phyloP scores from a whole-genome alignment of 1,139 yeast genomes.

The Suhomyces choctaworum region DNA sequence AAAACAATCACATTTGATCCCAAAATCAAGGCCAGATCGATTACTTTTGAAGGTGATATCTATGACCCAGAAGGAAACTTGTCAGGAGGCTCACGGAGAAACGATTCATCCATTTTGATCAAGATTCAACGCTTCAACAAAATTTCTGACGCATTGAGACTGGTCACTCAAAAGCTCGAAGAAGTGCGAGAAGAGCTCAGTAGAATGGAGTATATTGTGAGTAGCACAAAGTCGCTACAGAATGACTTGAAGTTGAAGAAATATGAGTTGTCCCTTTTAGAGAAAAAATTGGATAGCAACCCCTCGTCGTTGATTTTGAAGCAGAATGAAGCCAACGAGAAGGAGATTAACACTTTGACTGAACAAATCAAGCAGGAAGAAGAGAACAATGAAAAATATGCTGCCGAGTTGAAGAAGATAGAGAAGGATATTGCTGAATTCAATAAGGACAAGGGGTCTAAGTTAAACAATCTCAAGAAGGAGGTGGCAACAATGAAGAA shows the following conservation, averaged over 20 bases:
- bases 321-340: constrained; percentile 48
- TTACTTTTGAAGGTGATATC: constrained; percentile 89
- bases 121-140: constrained; percentile 69
- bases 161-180: constrained; percentile 41
- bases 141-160: constrained; percentile 42
- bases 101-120: constrained; percentile 57
- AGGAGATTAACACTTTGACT: constrained; percentile 50
- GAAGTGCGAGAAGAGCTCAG: constrained; percentile 43
- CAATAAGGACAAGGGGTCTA: constrained; percentile 74
- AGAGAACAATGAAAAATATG: constrained; percentile 24
- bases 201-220: constrained; percentile 48
- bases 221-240: constrained; percentile 58
- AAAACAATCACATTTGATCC: constrained; percentile 86
- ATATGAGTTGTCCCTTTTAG: constrained; percentile 67
- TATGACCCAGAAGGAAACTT: constrained; percentile 96
- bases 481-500: constrained; percentile 49
- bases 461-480: constrained; percentile 64
- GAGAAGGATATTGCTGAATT: constrained; percentile 85
- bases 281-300: constrained; percentile 60
- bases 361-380: constrained; percentile 39
- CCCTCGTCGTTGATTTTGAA: constrained; percentile 58
- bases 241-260: constrained; percentile 63
- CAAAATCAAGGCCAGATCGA: constrained; percentile 75
- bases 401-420: constrained; percentile 52
- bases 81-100: constrained; percentile 88